Percentiles rank a stretch among this genome's conserved stretches.
Evolutionary conservation across 306 rosid species (phyloP).

Genomic region (Citrullus colocynthis): DNA sequence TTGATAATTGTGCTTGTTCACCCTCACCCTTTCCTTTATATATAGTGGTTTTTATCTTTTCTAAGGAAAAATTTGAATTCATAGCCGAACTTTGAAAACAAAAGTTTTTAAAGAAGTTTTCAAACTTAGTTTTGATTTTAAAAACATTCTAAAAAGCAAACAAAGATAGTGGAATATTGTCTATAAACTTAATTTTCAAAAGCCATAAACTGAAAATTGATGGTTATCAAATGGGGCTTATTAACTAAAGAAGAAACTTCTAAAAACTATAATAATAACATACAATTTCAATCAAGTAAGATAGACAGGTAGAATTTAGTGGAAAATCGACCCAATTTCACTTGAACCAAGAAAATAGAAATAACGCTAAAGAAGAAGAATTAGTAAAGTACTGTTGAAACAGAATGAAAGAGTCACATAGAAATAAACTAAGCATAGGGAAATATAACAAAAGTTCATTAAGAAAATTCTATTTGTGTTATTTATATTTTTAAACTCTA

Average conservation of each 20-base stretch:
- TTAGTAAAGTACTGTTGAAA: neutral
- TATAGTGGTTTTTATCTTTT: neutral
- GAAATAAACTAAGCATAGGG: neutral
- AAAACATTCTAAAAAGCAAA: no score
- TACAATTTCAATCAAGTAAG: neutral
- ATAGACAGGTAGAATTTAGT: neutral
- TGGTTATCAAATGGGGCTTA: neutral
- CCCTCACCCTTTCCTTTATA: no score
- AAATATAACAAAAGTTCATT: neutral
- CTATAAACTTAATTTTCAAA: neutral
- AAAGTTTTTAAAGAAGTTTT: neutral
- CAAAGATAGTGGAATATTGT: neutral
- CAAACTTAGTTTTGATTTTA: no score
- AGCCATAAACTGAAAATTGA: neutral
- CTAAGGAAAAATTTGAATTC: neutral
- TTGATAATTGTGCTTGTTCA: neutral
- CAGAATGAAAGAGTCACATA: neutral
- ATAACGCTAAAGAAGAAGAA: neutral
- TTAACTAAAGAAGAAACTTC: neutral
- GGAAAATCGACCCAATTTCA: neutral
- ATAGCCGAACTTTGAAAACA: neutral
- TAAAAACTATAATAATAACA: neutral
- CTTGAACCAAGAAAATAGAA: neutral
- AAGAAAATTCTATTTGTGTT: neutral
- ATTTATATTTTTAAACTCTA: neutral